Percentiles rank a stretch among this genome's conserved stretches.
Evolutionary conservation across 495 filamentous ascomycete genomes (phyloP).

Genomic region (Hyaloscypha bicolor): DNA sequence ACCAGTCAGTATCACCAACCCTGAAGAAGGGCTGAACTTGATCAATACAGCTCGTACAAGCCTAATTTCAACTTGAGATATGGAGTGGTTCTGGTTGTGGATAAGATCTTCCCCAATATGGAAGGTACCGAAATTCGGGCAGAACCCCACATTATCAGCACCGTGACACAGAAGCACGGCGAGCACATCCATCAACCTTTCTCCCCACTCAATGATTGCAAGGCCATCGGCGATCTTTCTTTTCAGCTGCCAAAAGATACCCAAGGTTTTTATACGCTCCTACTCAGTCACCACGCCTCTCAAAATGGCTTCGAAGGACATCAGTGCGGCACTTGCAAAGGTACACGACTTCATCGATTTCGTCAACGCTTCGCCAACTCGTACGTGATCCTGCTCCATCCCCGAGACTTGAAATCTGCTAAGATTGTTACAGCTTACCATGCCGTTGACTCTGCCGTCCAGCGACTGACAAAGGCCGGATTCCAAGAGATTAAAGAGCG

Average conservation of each 20-base stretch:
- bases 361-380: conserved; percentile 92
- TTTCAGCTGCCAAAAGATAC: conserved; percentile 4
- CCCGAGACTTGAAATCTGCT: conserved; percentile 16
- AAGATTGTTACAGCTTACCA: conserved; percentile 74
- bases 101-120: no score
- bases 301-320: conserved; percentile 25
- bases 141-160: not conserved
- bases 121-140: no score
- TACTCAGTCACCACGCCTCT: conserved; percentile 1
- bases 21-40: no score
- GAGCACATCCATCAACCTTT: not conserved
- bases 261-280: not conserved
- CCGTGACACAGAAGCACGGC: not conserved
- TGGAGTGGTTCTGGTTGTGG: no score
- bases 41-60: no score
- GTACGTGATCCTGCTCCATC: conserved; percentile 52
- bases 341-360: conserved; percentile 89
- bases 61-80: no score
- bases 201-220: conserved; percentile 23
- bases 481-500: conserved; percentile 90
- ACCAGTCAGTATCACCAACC: no score
- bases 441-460: conserved; percentile 78
- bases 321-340: conserved; percentile 54
- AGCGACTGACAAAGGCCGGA: conserved; percentile 75
- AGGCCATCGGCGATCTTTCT: conserved; percentile 5